Evolutionary conservation across 2,329 filamentous ascomycete genomes (phyloP), one percentile per base, ranked within the genome.

Genomic region (Diaporthe destruens): DNA sequence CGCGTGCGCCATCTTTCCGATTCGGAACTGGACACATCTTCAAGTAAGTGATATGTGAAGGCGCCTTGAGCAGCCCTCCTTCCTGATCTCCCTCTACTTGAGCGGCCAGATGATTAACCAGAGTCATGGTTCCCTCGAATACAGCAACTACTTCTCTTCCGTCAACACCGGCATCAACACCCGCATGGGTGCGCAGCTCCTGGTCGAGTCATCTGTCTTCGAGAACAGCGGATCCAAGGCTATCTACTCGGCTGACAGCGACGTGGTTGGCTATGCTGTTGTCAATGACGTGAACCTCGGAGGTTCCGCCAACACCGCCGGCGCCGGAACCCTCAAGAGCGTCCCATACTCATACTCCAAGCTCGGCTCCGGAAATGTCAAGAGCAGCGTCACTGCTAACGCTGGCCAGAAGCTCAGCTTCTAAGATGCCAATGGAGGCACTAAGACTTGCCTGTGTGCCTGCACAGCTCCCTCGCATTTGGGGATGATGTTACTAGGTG

Each of bases 11-110:
- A 5, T 89, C 87, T 4, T 79, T 92, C 79, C 89, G 91, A 75
- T 93, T 93, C 82, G 91, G 91, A 32, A 92, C 88, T 39, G 89
- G 84, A 11, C 91, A 93, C 81, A 80, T 86, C 77, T 85, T 65
- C 61, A 65, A 65, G 61, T 65, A 51, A 23, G 61, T 51, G 8
- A n/a, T 8, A 9, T 3, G 2, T 1, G 16, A n/a, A 44, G 12
- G 8, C 8, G 3, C 5, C 8, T 11, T 7, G 0, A 9, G 2
- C 6, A 1, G 1, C 23, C n/a, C 12, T 7, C 9, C 44, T 18
- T 11, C 42, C 32, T 4, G 7, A 23, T n/a, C 1, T 23, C 12
- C 3, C n/a, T 29, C 12, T 44, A 16, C 1, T 7, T n/a, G 14
- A n/a, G 2, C 29, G 20, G 12, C 14, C 61, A 59, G 36, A 12